phyloP scores from a whole-genome alignment of 495 filamentous ascomycete species.

The Apiosordaria backusii region DNA sequence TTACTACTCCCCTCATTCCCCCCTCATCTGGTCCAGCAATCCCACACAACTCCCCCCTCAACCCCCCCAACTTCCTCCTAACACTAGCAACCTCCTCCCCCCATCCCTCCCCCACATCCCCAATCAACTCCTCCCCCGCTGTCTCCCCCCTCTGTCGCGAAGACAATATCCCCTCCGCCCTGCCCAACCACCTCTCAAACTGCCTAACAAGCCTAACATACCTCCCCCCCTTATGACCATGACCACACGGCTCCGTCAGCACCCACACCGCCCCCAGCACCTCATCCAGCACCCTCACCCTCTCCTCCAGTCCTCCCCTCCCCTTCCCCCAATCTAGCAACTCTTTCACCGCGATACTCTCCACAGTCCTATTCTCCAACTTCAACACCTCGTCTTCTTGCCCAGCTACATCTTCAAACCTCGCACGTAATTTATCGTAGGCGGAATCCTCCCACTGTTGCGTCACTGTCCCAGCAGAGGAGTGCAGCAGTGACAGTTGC shows the following conservation, averaged over 20 bases:
- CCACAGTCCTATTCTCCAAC: conserved; percentile 33
- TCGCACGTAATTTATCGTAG: conserved; percentile 33
- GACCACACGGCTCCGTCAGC: conserved; percentile 35
- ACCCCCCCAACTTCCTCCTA: conserved; percentile 42
- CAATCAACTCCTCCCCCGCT: conserved; percentile 22
- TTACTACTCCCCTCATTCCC: not conserved
- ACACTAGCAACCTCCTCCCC: conserved; percentile 40
- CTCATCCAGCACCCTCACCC: conserved; percentile 49
- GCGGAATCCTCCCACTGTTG: conserved; percentile 49
- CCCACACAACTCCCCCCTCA: conserved; percentile 36
- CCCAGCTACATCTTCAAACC: conserved; percentile 39
- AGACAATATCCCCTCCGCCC: conserved; percentile 39
- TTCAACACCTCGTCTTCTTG: conserved; percentile 31
- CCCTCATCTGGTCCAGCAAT: conserved; percentile 20
- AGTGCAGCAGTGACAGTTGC: conserved; percentile 67
- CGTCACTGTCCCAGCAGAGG: conserved; percentile 33
- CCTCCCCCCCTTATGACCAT: conserved; percentile 34
- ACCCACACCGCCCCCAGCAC: conserved; percentile 50
- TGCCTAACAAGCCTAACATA: conserved; percentile 44
- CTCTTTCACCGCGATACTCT: conserved; percentile 37
- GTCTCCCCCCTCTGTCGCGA: conserved; percentile 29
- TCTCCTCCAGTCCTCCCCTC: conserved; percentile 42
- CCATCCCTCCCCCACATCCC: conserved; percentile 39
- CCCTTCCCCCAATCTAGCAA: conserved; percentile 35
- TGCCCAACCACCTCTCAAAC: conserved; percentile 51